Conservation (phyloP, 225 moss, liverwort and hornwort species). For the Straminergon stramineum region DNA sequence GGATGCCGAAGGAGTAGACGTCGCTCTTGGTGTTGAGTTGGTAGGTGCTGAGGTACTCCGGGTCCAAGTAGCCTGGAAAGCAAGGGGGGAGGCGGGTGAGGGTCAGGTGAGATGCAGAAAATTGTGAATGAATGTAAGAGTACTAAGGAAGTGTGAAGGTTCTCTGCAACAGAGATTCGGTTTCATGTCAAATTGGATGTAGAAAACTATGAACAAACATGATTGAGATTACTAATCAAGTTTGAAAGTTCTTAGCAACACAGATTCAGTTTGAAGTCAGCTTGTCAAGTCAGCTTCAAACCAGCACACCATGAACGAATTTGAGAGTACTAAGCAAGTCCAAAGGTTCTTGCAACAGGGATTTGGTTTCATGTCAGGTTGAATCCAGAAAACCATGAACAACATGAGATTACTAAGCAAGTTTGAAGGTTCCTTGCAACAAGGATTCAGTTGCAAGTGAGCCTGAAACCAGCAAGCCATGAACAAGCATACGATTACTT, state of each 20-base stretch:
- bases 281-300: not conserved
- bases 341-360: not conserved
- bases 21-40: constrained; percentile 57
- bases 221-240: not conserved
- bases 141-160: not conserved
- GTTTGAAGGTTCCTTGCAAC: not conserved
- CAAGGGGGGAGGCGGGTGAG: not conserved
- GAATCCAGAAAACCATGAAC: not conserved
- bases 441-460: not conserved
- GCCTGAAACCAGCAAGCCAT: not conserved
- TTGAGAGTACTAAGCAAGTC: not conserved
- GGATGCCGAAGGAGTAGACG: constrained; percentile 53
- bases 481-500: no score
- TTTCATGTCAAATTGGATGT: not conserved
- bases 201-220: not conserved
- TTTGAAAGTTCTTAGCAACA: not conserved
- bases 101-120: not conserved
- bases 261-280: not conserved
- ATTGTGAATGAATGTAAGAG: not conserved
- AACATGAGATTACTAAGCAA: not conserved
- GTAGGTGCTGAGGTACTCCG: constrained; percentile 40
- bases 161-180: not conserved
- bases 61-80: constrained; percentile 55
- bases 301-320: not conserved
- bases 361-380: not conserved